These are phyloP conservation scores for Alnus rubra DNA, from an alignment of 306 rosid genomes.

Conservation along the genomic window DNA sequence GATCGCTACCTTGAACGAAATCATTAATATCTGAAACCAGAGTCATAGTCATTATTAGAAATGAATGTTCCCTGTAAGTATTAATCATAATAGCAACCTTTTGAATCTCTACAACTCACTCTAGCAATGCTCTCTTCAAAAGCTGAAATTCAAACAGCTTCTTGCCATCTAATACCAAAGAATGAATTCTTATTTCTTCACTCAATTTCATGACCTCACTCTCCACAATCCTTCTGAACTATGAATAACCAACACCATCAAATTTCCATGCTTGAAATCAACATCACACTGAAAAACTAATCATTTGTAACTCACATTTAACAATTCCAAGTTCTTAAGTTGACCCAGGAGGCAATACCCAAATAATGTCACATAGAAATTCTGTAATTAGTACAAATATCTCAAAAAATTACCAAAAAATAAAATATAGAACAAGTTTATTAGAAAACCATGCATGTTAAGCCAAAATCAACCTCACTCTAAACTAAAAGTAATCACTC, in stretches of 20 bases:
- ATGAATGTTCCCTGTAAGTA: neutral
- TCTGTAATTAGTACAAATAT: neutral
- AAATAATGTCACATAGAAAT: neutral
- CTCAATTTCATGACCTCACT: neutral
- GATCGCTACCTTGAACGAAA: neutral
- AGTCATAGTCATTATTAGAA: neutral
- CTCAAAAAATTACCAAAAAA: neutral
- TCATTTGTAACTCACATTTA: neutral
- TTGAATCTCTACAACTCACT: neutral
- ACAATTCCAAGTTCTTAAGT: neutral
- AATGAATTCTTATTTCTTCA: too few species aligned
- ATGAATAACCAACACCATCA: neutral
- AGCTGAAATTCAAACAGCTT: neutral
- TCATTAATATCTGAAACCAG: neutral
- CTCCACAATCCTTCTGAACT: neutral
- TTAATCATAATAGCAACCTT: neutral
- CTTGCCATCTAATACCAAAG: neutral
- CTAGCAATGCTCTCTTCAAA: neutral
- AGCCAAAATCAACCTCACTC: neutral
- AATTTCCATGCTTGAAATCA: neutral
- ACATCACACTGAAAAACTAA: neutral
- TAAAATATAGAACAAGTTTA: neutral
- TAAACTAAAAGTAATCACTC: neutral
- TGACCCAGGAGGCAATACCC: neutral
- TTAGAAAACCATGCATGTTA: too few species aligned